Evolutionary conservation across 1,139 yeast species (phyloP).

Genomic region (Sugiyamaella japonica): DNA sequence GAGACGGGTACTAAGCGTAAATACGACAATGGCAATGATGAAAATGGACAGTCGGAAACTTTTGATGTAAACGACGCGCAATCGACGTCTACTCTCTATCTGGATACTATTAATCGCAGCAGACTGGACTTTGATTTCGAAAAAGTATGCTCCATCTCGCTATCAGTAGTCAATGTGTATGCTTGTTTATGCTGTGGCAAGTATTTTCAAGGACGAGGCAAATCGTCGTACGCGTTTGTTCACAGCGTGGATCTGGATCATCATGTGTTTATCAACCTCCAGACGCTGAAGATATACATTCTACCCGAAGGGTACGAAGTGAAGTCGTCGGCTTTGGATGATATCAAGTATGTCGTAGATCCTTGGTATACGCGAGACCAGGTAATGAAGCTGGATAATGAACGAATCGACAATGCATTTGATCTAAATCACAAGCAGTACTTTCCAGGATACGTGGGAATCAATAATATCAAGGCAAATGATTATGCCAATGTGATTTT

Average conservation of each 20-base stretch:
- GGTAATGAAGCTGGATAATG: conserved; percentile 40
- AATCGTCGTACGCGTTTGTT: conserved; percentile 61
- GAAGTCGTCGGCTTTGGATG: conserved; percentile 46
- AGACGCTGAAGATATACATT: conserved; percentile 50
- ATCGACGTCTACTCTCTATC: conserved; percentile 38
- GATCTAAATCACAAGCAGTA: conserved; percentile 48
- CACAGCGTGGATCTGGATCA: conserved; percentile 66
- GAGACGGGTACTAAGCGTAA: background rate
- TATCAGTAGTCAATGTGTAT: conserved; percentile 62
- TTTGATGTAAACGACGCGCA: background rate
- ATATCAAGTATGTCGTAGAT: conserved; percentile 52
- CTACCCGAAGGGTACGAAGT: conserved; percentile 62
- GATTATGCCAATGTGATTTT: conserved; percentile 60
- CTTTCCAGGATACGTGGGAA: conserved; percentile 63
- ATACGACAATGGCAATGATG: background rate
- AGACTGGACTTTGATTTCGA: conserved; percentile 70
- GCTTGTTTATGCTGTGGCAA: conserved; percentile 76
- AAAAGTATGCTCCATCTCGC: conserved; percentile 61
- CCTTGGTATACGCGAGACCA: conserved; percentile 51
- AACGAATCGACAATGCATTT: conserved; percentile 21
- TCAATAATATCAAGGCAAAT: conserved; percentile 53
- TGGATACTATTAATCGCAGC: conserved; percentile 57
- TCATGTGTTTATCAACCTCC: conserved; percentile 61
- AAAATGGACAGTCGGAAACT: background rate
- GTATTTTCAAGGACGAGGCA: conserved; percentile 67